A percentile compares a stretch with the other conserved stretches of the same genome.
Evolutionary conservation across 257 asterid genomes (phyloP).

Genomic region (Scutellaria barbata): DNA sequence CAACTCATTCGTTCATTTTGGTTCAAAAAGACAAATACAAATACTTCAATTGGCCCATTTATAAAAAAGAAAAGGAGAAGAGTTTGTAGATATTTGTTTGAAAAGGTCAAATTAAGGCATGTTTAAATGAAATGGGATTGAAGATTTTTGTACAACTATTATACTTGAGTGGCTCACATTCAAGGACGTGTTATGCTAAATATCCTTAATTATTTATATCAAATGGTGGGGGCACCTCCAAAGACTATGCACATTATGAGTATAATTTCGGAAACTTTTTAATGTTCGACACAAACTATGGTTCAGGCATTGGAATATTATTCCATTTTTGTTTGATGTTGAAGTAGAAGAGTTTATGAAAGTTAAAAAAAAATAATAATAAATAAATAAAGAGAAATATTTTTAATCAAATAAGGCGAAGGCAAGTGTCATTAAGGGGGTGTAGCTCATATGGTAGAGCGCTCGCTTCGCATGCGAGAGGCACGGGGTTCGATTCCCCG

Average conservation of each 20-base stretch:
- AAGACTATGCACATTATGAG: background rate
- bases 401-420: too few species aligned
- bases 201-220: too few species aligned
- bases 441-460: slow-evolving; percentile 99
- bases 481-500: slow-evolving; percentile 99
- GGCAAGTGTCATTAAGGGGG: slow-evolving; percentile 50
- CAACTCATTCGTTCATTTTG: slow-evolving; percentile 29
- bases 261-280: background rate
- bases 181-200: background rate
- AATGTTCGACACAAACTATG: background rate
- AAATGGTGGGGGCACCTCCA: background rate
- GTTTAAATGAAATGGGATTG: background rate
- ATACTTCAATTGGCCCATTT: slow-evolving; percentile 26
- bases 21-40: slow-evolving; percentile 21
- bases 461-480: slow-evolving; percentile 99
- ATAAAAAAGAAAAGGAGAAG: background rate
- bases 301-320: too few species aligned
- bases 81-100: background rate
- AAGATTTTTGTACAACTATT: background rate
- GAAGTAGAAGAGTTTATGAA: background rate
- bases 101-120: slow-evolving; percentile 1
- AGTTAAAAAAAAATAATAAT: too few species aligned
- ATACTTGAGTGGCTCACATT: slow-evolving; percentile 2
- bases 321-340: too few species aligned
- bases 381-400: too few species aligned